Base-by-base conservation (phyloP, 2,329 filamentous ascomycete genomes). In the Pyrenophora seminiperda region DNA sequence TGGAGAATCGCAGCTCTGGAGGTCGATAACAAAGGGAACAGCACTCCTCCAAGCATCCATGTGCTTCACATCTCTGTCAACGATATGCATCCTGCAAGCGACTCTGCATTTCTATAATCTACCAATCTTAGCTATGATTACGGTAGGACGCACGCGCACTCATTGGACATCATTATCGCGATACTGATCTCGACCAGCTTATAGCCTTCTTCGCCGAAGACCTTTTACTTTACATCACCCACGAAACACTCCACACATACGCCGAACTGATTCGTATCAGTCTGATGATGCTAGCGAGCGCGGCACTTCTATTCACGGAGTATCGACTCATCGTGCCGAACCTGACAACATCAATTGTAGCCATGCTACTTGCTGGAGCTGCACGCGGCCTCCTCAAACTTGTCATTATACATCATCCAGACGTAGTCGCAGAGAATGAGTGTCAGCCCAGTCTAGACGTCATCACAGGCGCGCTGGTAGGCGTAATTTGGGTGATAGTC, bases 91-190 rank as follows among this genome's bases (percentile, higher is more conserved):
- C 14, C 37, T 65, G 7, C 68, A 72, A 41, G 63, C 68, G 4
- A 45, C 70, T 7, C 32, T 73, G 15, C 70, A 71, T 45, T 63
- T 63, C 29, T 58, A 59, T 14, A 70, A 73, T 39, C 24, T 72
- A 2, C 53, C 69, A 2, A 62, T 68, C 0, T 46, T 73, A 10
- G 51, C 56, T 15, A 68, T 71, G 62, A 46, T 71, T 6, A 56
- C 58, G 2, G 70, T 71, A 54, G 58, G 67, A n/a, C n/a, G n/a
- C n/a, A n/a, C n/a, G n/a, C n/a, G n/a, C n/a, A n/a, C n/a, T n/a
- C n/a, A n/a, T n/a, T n/a, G n/a, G n/a, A n/a, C n/a, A n/a, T n/a
- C n/a, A n/a, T n/a, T n/a, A n/a, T n/a, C n/a, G n/a, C n/a, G n/a
- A n/a, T 20, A 27, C 38, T 47, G 19, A 46, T 27, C 37, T 49